Evolutionary conservation across 1,139 yeast species (phyloP).

Genomic region (Insectozyma bohioensis): DNA sequence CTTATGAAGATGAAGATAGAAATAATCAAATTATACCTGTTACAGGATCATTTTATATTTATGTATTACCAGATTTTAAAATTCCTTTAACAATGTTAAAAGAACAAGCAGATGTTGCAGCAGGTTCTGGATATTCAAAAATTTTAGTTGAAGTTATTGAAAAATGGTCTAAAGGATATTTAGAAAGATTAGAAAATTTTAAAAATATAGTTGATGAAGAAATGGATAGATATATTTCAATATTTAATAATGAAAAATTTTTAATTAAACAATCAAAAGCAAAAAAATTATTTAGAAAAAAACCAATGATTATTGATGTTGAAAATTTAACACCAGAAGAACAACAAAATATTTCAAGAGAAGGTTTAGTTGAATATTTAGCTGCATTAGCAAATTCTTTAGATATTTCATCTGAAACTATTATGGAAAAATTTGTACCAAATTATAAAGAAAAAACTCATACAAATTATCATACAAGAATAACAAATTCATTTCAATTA

Average conservation of each 20-base stretch:
- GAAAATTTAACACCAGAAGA: conserved; percentile 48
- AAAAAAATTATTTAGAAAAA: conserved; percentile 43
- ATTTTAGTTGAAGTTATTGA: conserved; percentile 81
- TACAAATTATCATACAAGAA: conserved; percentile 56
- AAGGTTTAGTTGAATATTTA: conserved; percentile 78
- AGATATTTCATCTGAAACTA: conserved; percentile 81
- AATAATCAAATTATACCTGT: conserved; percentile 59
- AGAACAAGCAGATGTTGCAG: conserved; percentile 91
- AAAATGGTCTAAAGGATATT: conserved; percentile 65
- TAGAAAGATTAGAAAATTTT: conserved; percentile 63
- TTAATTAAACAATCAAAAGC: conserved; percentile 43
- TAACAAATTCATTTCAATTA: conserved; percentile 57
- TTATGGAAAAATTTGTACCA: conserved; percentile 71
- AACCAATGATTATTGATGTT: conserved; percentile 24
- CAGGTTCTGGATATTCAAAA: conserved; percentile 81
- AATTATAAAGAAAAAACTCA: conserved; percentile 68
- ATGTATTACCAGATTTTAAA: conserved; percentile 54
- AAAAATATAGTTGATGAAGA: conserved; percentile 57
- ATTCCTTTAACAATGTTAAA: conserved; percentile 72
- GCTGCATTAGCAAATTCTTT: conserved; percentile 81
- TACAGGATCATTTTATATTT: conserved; percentile 69
- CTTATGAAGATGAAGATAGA: conserved; percentile 42
- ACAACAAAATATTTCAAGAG: conserved; percentile 58
- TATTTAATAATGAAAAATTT: conserved; percentile 41
- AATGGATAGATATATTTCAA: conserved; percentile 45